These are phyloP conservation scores for Pseudotsuga menziesii DNA, from an alignment of 75 land plant species.

Conservation along the genomic window DNA sequence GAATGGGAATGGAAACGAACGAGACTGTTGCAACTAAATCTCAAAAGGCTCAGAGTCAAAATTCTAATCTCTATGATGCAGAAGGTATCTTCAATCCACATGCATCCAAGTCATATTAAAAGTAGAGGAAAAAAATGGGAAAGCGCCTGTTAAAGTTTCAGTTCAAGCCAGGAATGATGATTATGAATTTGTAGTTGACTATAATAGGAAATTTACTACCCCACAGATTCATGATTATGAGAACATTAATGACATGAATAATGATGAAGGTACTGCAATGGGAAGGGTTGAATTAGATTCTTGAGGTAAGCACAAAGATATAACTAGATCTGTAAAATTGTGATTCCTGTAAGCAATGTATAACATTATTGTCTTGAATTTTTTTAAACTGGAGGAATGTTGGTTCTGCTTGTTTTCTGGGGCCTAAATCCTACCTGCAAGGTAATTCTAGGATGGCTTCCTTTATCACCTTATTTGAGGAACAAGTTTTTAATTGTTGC, in stretches of 20 bases:
- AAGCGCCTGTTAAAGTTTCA: slow-evolving; percentile 8
- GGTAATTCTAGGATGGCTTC: no score
- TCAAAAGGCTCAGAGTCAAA: slow-evolving; percentile 32
- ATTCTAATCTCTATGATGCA: slow-evolving; percentile 70
- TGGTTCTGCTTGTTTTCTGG: no score
- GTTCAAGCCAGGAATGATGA: slow-evolving; percentile 39
- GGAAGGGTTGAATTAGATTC: slow-evolving; percentile 36
- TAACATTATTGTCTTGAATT: no score
- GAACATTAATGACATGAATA: background rate
- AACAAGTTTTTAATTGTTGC: no score
- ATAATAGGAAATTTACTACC: slow-evolving; percentile 17
- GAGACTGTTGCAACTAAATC: slow-evolving; percentile 19
- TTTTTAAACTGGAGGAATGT: no score
- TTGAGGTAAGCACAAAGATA: background rate
- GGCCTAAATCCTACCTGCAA: no score
- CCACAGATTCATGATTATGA: slow-evolving; percentile 14
- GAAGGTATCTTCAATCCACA: slow-evolving; percentile 88
- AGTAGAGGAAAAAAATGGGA: slow-evolving; percentile 58
- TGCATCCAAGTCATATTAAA: slow-evolving; percentile 55
- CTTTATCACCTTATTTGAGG: no score
- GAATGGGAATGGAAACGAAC: slow-evolving; percentile 24
- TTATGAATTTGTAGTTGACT: slow-evolving; percentile 84
- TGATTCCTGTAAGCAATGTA: no score
- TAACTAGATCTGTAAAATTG: no score
- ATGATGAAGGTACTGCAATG: slow-evolving; percentile 25